These are phyloP conservation scores for Geotrichum bryndzae DNA, from an alignment of 1,139 yeast species.

Conservation along the genomic window DNA sequence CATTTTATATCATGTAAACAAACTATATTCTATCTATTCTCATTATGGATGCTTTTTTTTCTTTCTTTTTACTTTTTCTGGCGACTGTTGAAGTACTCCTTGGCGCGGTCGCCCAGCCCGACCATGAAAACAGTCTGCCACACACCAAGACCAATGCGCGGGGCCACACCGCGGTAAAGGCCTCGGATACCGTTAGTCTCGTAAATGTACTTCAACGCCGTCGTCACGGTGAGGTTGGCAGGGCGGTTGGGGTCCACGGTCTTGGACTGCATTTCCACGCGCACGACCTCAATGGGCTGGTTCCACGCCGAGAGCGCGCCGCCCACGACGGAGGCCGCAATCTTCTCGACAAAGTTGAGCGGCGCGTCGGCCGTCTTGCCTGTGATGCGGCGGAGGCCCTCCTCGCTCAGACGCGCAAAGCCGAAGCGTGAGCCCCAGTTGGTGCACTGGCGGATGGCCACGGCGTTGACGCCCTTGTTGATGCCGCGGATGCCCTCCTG, in stretches of 20 bases:
- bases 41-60: neutral
- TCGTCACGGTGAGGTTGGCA: conserved; percentile 73
- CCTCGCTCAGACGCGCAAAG: conserved; percentile 85
- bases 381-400: conserved; percentile 57
- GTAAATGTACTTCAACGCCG: conserved; percentile 79
- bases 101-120: conserved; percentile 90
- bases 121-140: conserved; percentile 99
- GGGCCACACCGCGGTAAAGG: conserved; percentile 91
- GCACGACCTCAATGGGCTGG: conserved; percentile 95
- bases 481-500: conserved; percentile 90
- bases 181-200: conserved; percentile 80
- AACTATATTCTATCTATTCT: neutral
- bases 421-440: conserved; percentile 99
- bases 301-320: conserved; percentile 98
- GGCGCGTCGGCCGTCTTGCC: conserved; percentile 54
- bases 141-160: conserved; percentile 91
- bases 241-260: conserved; percentile 93
- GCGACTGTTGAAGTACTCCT: conserved; percentile 32
- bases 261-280: conserved; percentile 97
- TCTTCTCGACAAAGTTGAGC: conserved; percentile 70
- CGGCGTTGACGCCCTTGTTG: conserved; percentile 97
- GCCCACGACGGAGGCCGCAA: conserved; percentile 82
- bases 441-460: conserved; percentile 96
- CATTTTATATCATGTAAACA: no score
- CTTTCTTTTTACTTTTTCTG: neutral